Evolutionary conservation across 305 asterid species (phyloP), one percentile per base, ranked within the genome.

Genomic region (Salvia sclarea): DNA sequence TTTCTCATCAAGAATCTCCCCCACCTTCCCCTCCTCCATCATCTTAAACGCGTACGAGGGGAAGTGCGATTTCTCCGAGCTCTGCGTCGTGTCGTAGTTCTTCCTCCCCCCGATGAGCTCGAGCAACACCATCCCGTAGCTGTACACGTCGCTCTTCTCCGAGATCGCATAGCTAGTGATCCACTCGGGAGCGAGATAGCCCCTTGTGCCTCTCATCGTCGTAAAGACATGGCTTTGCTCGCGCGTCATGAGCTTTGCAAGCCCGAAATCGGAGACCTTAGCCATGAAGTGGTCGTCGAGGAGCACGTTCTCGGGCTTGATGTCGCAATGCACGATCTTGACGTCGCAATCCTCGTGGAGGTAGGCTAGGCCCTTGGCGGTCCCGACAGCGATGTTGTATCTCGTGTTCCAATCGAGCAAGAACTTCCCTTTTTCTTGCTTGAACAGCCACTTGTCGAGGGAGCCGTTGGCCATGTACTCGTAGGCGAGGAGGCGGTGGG

Each of bases 121-220:
- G 1, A 91, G 93, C 65, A 91, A 66, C 43, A 91, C 93, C 97
- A 91, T 88, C 1, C 97, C 96, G 21, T 82, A 91, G 77, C 95
- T 91, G 21, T 82, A 91, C 10, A 91, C 97, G 18, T 91, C 97
- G 22, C 96, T 89, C 79, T 91, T 91, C 66, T 89, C 96, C 0
- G 97, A 88, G 56, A 91, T 91, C 30, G 97, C 96, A 21, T 86
- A 84, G 83, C 77, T 89, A n/a, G 96, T 88, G 81, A 91, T 87
- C 97, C 97, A 91, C 48, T 91, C 97, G 0, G 98, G 97, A 0
- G 97, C 97, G 13, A 91, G 88, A 81, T 91, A 91, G 47, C 97
- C 97, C 62, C 97, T 60, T 2, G 97, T 91, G 38, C 97, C 98
- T 69, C 98, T 83, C 66, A 91, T 21, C 0, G 98, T 89, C 0